Percentiles rank a stretch among this genome's conserved stretches.
These are phyloP conservation scores for Rhytidhysteron rufulum DNA, from an alignment of 2,329 filamentous ascomycete species.

Conservation along the genomic window DNA sequence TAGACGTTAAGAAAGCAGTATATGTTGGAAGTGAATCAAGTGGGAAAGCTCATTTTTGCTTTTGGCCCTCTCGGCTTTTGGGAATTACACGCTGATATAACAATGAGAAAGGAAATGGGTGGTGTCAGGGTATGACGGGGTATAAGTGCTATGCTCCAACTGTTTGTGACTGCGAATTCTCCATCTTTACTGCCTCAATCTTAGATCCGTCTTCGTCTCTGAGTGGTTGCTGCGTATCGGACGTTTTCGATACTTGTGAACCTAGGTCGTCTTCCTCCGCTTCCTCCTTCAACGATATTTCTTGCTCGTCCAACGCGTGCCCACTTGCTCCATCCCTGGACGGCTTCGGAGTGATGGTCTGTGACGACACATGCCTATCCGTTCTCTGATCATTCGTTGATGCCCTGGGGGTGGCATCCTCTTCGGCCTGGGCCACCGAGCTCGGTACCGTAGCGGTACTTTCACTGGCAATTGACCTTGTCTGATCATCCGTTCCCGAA, in stretches of 20 bases:
- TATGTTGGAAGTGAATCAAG: not conserved
- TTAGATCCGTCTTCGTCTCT: slow-evolving; percentile 13
- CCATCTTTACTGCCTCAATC: slow-evolving; percentile 9
- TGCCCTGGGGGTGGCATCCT: slow-evolving; percentile 18
- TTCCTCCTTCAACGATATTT: slow-evolving; percentile 4
- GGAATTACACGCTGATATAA: too few species aligned
- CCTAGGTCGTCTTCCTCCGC: slow-evolving; percentile 5
- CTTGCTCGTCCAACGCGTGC: slow-evolving; percentile 18
- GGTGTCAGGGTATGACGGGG: too few species aligned
- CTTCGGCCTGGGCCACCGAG: slow-evolving; percentile 13
- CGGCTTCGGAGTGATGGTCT: slow-evolving; percentile 31
- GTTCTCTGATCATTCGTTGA: slow-evolving; percentile 25
- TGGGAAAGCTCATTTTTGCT: not conserved
- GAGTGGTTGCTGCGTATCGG: slow-evolving; percentile 5
- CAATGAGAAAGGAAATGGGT: too few species aligned
- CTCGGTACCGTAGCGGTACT: slow-evolving; percentile 18
- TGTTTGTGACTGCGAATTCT: slow-evolving; percentile 9
- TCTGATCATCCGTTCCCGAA: slow-evolving; percentile 14
- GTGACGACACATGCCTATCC: slow-evolving; percentile 31
- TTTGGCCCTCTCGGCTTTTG: too few species aligned
- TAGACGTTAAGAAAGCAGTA: not conserved
- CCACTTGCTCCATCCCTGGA: slow-evolving; percentile 22
- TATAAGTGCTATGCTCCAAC: slow-evolving; percentile 14
- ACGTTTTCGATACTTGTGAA: not conserved
- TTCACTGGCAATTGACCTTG: slow-evolving; percentile 17